A percentile compares a stretch with the other conserved stretches of the same genome.
Evolutionary conservation across 179 eudicot species (phyloP).

Genomic region (Silene vulgaris): DNA sequence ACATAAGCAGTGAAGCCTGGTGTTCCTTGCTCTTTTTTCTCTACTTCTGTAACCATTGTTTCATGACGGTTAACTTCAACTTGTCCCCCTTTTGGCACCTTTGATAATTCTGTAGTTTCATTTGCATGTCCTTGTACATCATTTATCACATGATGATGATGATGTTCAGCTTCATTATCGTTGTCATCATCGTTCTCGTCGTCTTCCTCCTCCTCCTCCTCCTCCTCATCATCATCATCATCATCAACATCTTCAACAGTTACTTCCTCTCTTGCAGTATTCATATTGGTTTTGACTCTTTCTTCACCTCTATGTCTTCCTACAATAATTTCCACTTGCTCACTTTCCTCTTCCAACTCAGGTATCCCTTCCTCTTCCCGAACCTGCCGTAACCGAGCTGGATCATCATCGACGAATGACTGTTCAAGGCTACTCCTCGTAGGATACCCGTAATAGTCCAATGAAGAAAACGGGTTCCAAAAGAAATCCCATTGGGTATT

Average conservation of each 20-base stretch:
- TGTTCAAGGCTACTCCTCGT: slow-evolving; percentile 55
- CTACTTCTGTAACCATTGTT: slow-evolving; percentile 46
- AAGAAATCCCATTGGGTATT: slow-evolving; percentile 91
- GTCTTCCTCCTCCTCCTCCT: slow-evolving; percentile 28
- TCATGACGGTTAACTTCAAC: slow-evolving; percentile 53
- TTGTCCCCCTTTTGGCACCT: slow-evolving; percentile 42
- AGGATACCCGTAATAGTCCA: slow-evolving; percentile 80
- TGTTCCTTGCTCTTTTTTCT: slow-evolving; percentile 46
- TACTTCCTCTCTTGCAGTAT: slow-evolving; percentile 46
- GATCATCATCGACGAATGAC: slow-evolving; percentile 59
- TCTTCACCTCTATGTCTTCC: slow-evolving; percentile 33
- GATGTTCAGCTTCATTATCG: slow-evolving; percentile 40
- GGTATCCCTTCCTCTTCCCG: slow-evolving; percentile 96
- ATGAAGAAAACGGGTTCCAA: slow-evolving; percentile 93
- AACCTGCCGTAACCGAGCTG: slow-evolving; percentile 66
- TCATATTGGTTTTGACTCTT: slow-evolving; percentile 22
- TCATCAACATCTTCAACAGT: slow-evolving; percentile 66
- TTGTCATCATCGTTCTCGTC: slow-evolving; percentile 33
- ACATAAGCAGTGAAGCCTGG: slow-evolving; percentile 92
- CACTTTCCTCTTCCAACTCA: slow-evolving; percentile 87
- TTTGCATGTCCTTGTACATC: slow-evolving; percentile 32
- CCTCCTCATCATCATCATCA: slow-evolving; percentile 27
- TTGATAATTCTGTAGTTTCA: slow-evolving; percentile 39
- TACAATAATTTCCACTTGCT: slow-evolving; percentile 48
- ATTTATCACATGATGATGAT: slow-evolving; percentile 38